A percentile compares a stretch with the other conserved stretches of the same genome.
phyloP scores from a whole-genome alignment of 2,329 filamentous ascomycete species.

The Beauveria rudraprayagi region DNA sequence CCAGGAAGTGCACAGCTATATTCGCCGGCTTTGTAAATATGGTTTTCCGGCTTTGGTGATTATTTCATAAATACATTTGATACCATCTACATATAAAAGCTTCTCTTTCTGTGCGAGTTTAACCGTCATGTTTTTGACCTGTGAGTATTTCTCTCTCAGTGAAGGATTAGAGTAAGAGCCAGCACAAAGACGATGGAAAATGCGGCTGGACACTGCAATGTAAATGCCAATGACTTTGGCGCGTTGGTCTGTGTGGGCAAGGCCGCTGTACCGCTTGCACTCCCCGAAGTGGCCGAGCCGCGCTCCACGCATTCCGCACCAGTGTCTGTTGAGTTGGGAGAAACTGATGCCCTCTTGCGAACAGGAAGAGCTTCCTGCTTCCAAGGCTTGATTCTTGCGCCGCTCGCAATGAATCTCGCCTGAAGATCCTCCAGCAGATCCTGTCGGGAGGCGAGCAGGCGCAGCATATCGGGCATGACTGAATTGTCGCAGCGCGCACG shows the following conservation, averaged over 20 bases:
- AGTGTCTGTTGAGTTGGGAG: neutral
- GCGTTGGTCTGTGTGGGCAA: neutral
- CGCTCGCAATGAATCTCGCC: neutral
- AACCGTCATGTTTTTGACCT: neutral
- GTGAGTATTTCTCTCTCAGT: neutral
- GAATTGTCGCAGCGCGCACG: constrained; percentile 24
- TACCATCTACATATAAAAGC: neutral
- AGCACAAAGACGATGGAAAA: neutral
- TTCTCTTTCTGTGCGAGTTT: neutral
- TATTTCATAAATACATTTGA: neutral
- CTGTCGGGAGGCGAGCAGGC: constrained; percentile 19
- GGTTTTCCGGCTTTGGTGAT: neutral
- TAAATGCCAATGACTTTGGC: neutral
- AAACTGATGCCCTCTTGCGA: neutral
- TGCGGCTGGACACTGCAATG: neutral
- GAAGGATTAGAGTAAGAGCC: neutral
- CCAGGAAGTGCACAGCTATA: neutral
- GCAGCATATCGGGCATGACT: constrained; percentile 21
- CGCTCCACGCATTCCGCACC: neutral
- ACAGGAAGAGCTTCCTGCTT: neutral
- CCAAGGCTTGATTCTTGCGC: constrained; percentile 3
- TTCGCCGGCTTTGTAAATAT: neutral
- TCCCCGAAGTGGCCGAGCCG: neutral
- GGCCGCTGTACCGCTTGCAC: neutral
- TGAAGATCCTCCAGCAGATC: constrained; percentile 20